Evolutionary conservation across 805 yeast genomes (phyloP).

Genomic region (Citeromyces nyonsensis): DNA sequence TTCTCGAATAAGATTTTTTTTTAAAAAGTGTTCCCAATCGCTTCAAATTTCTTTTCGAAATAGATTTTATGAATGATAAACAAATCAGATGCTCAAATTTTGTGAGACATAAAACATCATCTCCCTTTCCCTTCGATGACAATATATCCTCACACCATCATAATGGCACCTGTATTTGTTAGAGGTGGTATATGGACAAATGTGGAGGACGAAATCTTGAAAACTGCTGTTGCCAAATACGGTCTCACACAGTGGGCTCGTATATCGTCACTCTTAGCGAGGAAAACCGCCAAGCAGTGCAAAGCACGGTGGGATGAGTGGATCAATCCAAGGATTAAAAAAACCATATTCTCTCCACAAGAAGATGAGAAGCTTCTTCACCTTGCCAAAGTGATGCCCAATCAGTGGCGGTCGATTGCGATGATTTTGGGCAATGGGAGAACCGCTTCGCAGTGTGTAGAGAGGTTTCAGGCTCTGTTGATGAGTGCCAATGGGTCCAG

Average conservation of each 20-base stretch:
- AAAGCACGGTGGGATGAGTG: slow-evolving; percentile 88
- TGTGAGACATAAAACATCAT: not conserved
- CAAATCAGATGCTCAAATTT: not conserved
- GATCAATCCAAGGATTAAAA: slow-evolving; percentile 59
- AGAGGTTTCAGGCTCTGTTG: slow-evolving; percentile 62
- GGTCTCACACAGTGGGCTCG: slow-evolving; percentile 93
- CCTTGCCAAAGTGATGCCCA: slow-evolving; percentile 61
- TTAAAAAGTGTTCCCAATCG: too few species aligned
- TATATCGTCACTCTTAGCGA: slow-evolving; percentile 70
- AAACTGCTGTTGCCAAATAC: slow-evolving; percentile 85
- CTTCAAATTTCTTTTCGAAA: not conserved
- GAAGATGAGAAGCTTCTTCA: slow-evolving; percentile 65
- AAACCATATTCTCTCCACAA: slow-evolving; percentile 50
- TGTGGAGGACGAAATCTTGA: slow-evolving; percentile 69
- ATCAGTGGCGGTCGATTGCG: slow-evolving; percentile 92
- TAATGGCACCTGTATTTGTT: slow-evolving; percentile 50
- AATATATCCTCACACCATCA: slow-evolving; percentile 4
- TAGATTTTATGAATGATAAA: not conserved
- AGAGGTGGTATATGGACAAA: slow-evolving; percentile 90
- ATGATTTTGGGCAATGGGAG: slow-evolving; percentile 45
- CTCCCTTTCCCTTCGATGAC: not conserved
- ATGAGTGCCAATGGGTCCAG: slow-evolving; percentile 24
- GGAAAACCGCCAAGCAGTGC: slow-evolving; percentile 84
- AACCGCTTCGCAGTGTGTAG: slow-evolving; percentile 78
- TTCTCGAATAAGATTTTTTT: too few species aligned